Conservation (phyloP, 192 early-diverging fungal species). For the Coemansia sp. region DNA sequence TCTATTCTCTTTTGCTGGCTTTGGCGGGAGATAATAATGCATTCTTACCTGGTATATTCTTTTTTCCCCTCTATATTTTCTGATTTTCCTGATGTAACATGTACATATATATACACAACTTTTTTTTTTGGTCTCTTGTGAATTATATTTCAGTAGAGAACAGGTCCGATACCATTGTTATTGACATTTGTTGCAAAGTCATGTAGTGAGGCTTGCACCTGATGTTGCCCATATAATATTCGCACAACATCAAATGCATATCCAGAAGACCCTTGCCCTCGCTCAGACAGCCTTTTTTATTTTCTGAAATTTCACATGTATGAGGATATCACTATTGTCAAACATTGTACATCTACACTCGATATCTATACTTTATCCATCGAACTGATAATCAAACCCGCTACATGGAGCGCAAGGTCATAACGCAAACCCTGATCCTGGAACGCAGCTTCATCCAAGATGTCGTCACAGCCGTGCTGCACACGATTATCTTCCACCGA, state of each 20-base stretch:
- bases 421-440: constrained; percentile 25
- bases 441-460: constrained; percentile 32
- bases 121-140: no score
- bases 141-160: no score
- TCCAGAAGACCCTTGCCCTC: not conserved
- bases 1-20: not conserved
- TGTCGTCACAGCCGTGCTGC: constrained; percentile 34
- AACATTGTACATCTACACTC: no score
- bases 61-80: no score
- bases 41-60: not conserved
- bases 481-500: constrained; percentile 46
- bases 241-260: not conserved
- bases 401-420: constrained; percentile 26
- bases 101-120: no score
- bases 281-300: not conserved
- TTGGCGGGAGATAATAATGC: not conserved
- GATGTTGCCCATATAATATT: not conserved
- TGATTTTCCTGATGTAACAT: no score
- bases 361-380: no score
- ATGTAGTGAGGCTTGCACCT: not conserved
- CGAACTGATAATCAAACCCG: no score
- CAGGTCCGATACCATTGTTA: no score
- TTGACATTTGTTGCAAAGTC: no score
- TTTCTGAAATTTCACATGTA: not conserved
- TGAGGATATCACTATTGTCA: no score